Conservation (phyloP, 208 protist genomes). For the Herpetomonas samuelpessoai region DNA sequence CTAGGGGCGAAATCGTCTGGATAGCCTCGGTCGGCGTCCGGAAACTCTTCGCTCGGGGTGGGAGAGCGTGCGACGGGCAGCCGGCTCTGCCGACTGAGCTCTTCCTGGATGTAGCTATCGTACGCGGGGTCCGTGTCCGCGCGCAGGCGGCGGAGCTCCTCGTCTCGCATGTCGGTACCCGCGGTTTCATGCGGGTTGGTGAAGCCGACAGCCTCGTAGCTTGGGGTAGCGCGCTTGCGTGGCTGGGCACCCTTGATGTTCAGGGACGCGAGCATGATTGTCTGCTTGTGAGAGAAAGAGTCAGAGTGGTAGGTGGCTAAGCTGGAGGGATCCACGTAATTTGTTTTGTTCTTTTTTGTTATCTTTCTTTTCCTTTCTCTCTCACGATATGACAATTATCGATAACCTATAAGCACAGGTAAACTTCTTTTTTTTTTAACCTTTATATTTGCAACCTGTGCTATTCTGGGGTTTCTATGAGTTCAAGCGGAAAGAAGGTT, state of each 20-base stretch:
- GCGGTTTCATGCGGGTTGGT: neutral
- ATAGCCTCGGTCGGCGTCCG: no score
- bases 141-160: neutral
- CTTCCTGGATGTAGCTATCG: neutral
- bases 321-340: no score
- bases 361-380: no score
- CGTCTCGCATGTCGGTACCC: neutral
- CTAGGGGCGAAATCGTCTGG: neutral
- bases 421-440: no score
- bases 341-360: no score
- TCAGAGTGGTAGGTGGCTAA: no score
- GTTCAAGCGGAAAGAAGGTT: no score
- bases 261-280: neutral
- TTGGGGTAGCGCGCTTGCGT: neutral
- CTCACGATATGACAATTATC: no score
- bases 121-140: neutral
- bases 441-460: no score
- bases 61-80: neutral
- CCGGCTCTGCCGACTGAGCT: neutral
- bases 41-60: neutral
- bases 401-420: no score
- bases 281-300: no score
- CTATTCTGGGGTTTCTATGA: no score
- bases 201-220: neutral
- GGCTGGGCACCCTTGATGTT: neutral